phyloP scores from a whole-genome alignment of 148 eudicot genomes.

The Nepenthes mirabilis region DNA sequence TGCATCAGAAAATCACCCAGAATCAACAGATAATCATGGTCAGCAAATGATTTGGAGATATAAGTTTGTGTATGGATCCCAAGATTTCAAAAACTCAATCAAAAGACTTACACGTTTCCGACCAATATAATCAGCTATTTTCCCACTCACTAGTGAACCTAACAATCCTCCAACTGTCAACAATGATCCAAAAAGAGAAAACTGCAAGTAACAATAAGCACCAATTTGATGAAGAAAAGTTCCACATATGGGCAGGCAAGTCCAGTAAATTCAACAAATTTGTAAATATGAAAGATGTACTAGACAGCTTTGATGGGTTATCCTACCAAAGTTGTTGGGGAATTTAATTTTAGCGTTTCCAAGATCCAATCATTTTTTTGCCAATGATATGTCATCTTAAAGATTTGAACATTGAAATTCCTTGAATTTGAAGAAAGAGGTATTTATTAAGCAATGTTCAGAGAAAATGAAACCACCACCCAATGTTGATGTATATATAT shows the following conservation, averaged over 20 bases:
- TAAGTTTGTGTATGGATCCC: not conserved
- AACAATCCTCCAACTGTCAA: constrained; percentile 39
- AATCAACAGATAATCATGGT: not conserved
- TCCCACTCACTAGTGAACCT: constrained; percentile 43
- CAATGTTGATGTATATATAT: too few relatives aligned
- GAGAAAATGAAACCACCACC: too few relatives aligned
- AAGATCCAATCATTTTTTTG: too few relatives aligned
- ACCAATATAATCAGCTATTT: constrained; percentile 38
- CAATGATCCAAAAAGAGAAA: constrained; percentile 31
- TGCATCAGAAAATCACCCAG: constrained; percentile 13
- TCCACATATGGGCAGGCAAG: too few relatives aligned
- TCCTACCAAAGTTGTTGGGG: too few relatives aligned
- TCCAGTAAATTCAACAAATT: not conserved
- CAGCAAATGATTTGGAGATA: not conserved
- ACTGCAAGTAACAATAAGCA: constrained; percentile 12
- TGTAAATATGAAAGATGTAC: not conserved
- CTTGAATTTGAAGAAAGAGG: too few relatives aligned
- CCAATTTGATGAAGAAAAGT: not conserved
- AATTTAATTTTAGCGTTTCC: too few relatives aligned
- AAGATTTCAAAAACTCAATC: not conserved
- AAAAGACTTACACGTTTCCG: constrained; percentile 29
- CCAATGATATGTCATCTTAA: too few relatives aligned
- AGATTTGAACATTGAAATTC: too few relatives aligned
- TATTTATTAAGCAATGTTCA: too few relatives aligned
- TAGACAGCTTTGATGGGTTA: too few relatives aligned